These are phyloP conservation scores for Fibroporia radiculosa DNA, from an alignment of 768 basidiomycete species.

Conservation along the genomic window DNA sequence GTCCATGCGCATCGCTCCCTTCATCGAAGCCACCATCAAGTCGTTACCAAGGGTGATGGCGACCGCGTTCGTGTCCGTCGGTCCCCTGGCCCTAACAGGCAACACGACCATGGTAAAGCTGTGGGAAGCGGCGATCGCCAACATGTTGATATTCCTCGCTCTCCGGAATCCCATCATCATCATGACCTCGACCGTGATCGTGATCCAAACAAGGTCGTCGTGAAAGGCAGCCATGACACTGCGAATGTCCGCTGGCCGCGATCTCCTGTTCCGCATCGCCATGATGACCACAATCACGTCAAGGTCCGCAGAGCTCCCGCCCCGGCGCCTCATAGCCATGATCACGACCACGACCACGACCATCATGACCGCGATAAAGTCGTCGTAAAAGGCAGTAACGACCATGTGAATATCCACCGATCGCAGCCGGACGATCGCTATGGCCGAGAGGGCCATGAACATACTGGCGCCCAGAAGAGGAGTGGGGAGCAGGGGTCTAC, in stretches of 20 bases:
- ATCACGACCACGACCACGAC: constrained; percentile 3
- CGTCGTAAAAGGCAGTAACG: constrained; percentile 14
- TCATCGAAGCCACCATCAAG: constrained; percentile 8
- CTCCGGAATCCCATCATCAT: constrained; percentile 1
- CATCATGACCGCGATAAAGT: constrained; percentile 8
- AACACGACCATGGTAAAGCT: constrained; percentile 6
- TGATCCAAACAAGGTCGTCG: constrained; percentile 5
- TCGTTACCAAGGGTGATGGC: constrained; percentile 13
- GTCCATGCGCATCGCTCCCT: constrained; percentile 13
- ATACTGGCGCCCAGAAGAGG: constrained; percentile 2
- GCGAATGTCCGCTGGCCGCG: constrained; percentile 13
- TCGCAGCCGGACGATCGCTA: too few relatives aligned
- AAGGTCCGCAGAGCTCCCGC: too few relatives aligned
- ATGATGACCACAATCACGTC: constrained; percentile 10
- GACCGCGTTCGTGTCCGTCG: constrained; percentile 14
- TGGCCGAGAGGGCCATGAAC: constrained; percentile 4
- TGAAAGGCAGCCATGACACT: constrained; percentile 18
- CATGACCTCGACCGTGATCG: too few relatives aligned
- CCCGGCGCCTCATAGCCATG: too few relatives aligned
- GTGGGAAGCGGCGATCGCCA: too few relatives aligned
- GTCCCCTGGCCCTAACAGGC: constrained; percentile 8
- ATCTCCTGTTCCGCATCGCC: constrained; percentile 8
- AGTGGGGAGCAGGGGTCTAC: background rate
- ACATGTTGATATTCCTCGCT: too few relatives aligned
- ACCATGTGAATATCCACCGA: constrained; percentile 15